These are phyloP conservation scores for Teratosphaeria nubilosa DNA, from an alignment of 2,329 filamentous ascomycete species.

Conservation along the genomic window DNA sequence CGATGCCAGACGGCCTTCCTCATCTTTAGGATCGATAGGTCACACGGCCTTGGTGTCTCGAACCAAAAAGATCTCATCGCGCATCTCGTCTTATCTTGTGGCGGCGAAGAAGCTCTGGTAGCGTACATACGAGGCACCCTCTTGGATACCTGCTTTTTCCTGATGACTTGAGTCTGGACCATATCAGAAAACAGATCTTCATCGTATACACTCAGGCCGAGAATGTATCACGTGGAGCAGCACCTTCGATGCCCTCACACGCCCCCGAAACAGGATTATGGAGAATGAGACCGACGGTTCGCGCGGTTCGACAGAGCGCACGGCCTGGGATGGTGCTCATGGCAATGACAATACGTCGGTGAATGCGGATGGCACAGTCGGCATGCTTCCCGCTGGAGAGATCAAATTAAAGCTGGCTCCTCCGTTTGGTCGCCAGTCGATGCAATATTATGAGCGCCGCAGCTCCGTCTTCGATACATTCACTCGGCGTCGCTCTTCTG, in stretches of 20 bases:
- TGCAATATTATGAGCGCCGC: not conserved
- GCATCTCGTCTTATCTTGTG: not conserved
- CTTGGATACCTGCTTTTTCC: not conserved
- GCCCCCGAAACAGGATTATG: not conserved
- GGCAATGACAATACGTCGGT: not conserved
- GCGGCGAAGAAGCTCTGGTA: not conserved
- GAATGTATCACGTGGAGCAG: not conserved
- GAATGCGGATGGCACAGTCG: not conserved
- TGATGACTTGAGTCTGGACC: not conserved
- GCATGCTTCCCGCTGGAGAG: not conserved
- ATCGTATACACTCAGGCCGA: not conserved
- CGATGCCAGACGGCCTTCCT: too few relatives aligned
- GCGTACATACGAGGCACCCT: not conserved
- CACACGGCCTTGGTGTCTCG: too few relatives aligned
- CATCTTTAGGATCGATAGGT: too few relatives aligned
- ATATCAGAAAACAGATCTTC: not conserved
- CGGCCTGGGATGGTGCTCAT: not conserved
- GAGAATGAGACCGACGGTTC: not conserved
- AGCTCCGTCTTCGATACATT: not conserved
- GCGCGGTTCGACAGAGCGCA: not conserved
- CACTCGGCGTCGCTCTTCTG: constrained; percentile 8
- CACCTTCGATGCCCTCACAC: not conserved
- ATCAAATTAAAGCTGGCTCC: not conserved
- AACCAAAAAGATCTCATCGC: too few relatives aligned
- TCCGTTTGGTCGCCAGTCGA: not conserved